Conservation (phyloP, 176 grass and related monocot genomes). For the Ananas comosus region DNA sequence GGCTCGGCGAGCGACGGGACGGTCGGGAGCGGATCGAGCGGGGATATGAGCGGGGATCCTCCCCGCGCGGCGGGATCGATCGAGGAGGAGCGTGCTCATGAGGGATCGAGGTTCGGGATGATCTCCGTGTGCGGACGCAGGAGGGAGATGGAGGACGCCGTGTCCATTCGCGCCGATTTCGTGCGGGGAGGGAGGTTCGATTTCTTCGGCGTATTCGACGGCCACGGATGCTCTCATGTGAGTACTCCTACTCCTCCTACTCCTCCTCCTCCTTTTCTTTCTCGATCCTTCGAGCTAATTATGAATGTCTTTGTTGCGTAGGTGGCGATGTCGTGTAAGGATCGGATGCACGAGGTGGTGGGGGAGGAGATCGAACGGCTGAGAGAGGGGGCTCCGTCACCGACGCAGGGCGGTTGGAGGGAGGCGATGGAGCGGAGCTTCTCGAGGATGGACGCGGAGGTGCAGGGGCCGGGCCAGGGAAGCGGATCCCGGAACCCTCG, state of each 20-base stretch:
- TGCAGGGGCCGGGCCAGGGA: constrained; percentile 11
- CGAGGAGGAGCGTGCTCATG: not conserved
- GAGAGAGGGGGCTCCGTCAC: not conserved
- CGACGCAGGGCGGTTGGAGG: constrained; percentile 25
- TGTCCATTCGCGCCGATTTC: constrained; percentile 36
- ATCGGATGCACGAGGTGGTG: constrained; percentile 81
- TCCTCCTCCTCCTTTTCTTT: not conserved
- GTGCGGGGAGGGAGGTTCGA: constrained; percentile 28
- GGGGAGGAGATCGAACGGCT: constrained; percentile 29
- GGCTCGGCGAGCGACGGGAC: not conserved
- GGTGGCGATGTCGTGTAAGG: constrained; percentile 58
- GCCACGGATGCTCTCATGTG: constrained; percentile 95
- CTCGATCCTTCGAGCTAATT: not conserved
- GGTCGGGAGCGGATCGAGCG: not conserved
- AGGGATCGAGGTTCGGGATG: constrained; percentile 28
- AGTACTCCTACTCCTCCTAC: not conserved
- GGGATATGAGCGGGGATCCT: not conserved
- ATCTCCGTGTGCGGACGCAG: constrained; percentile 62
- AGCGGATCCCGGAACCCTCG: constrained; percentile 5
- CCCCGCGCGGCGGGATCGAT: not conserved
- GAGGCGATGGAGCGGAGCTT: constrained; percentile 69
- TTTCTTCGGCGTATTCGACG: constrained; percentile 85
- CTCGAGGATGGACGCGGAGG: constrained; percentile 70
- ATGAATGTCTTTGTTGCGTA: not conserved
- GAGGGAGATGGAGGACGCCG: constrained; percentile 87